Conservation (phyloP, 495 filamentous ascomycete species). For the Elasticomyces elasticus region DNA sequence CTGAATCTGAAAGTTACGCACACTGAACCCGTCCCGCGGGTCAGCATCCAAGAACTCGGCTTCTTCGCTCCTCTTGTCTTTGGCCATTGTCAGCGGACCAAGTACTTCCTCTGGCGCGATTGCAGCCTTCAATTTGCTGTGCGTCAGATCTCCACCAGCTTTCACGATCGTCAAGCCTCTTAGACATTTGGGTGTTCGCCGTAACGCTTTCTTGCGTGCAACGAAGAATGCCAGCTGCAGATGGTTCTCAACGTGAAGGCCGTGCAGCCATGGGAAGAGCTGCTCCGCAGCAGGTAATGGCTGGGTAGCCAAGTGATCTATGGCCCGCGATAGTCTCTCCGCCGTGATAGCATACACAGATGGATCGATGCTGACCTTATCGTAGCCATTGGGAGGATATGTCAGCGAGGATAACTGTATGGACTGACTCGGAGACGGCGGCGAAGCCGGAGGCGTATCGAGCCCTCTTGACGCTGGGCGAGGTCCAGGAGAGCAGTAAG, state of each 20-base stretch:
- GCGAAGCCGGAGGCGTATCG: slow-evolving; percentile 59
- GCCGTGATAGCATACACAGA: slow-evolving; percentile 66
- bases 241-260: slow-evolving; percentile 79
- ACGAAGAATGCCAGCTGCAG: slow-evolving; percentile 84
- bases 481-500: slow-evolving; percentile 71
- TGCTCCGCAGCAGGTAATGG: slow-evolving; percentile 70
- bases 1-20: slow-evolving; percentile 95
- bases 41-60: slow-evolving; percentile 66
- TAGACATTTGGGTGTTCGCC: slow-evolving; percentile 67
- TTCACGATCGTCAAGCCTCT: slow-evolving; percentile 82
- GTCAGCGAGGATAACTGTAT: slow-evolving; percentile 55
- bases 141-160: slow-evolving; percentile 66
- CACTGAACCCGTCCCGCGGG: slow-evolving; percentile 70
- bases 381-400: slow-evolving; percentile 60
- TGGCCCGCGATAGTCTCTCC: slow-evolving; percentile 53
- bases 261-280: slow-evolving; percentile 97
- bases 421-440: slow-evolving; percentile 42
- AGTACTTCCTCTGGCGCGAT: slow-evolving; percentile 72
- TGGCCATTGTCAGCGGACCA: not conserved
- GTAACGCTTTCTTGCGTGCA: slow-evolving; percentile 57
- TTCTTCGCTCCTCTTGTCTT: slow-evolving; percentile 23
- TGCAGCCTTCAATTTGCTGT: slow-evolving; percentile 75
- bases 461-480: slow-evolving; percentile 45
- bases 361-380: slow-evolving; percentile 45
- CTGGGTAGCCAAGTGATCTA: slow-evolving; percentile 65